Evolutionary conservation across 331 rosid genomes (phyloP), one percentile per base, ranked within the genome.

Genomic region (Erythrophleum ivorense): DNA sequence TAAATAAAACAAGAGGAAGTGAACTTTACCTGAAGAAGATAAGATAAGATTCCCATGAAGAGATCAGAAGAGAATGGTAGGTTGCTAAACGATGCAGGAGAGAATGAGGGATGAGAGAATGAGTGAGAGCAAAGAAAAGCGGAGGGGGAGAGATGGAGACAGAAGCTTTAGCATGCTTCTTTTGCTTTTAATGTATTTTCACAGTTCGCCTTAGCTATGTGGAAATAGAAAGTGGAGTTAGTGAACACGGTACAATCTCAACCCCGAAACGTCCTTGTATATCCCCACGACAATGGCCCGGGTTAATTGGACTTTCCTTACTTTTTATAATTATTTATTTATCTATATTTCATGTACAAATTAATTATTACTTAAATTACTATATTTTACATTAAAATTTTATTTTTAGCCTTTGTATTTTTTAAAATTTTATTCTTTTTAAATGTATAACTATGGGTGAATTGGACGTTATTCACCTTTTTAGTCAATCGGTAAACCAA

Each of bases 81-180:
- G 81, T n/a, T 75, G 79, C 60, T 24, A 69, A 78, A 76, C 78
- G 82, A 84, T 83, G 89, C 76, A 53, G 84, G 60, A 40, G 79
- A 10, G 57, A 79, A n/a, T n/a, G n/a, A n/a, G n/a, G n/a, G n/a
- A n/a, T n/a, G n/a, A n/a, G n/a, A n/a, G n/a, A n/a, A 87, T 87
- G 94, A 89, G 90, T 88, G 52, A 33, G 81, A 64, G 24, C 46
- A 13, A 81, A 81, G 84, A 65, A 79, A 87, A 81, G 84, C 53
- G 77, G 86, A 71, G 45, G 64, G 46, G 66, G 8, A 9, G 52
- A 46, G 85, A 85, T 41, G 74, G 85, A 80, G 88, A 82, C 79
- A 18, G 41, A 54, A 33, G 63, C 73, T 63, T 59, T 50, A 49
- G 53, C 15, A 49, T 31, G 69, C 73, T 43, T 18, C 41, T 62